A percentile compares a stretch with the other conserved stretches of the same genome.
These are phyloP conservation scores for Amanita exitialis DNA, from an alignment of 768 basidiomycete genomes.

Conservation along the genomic window DNA sequence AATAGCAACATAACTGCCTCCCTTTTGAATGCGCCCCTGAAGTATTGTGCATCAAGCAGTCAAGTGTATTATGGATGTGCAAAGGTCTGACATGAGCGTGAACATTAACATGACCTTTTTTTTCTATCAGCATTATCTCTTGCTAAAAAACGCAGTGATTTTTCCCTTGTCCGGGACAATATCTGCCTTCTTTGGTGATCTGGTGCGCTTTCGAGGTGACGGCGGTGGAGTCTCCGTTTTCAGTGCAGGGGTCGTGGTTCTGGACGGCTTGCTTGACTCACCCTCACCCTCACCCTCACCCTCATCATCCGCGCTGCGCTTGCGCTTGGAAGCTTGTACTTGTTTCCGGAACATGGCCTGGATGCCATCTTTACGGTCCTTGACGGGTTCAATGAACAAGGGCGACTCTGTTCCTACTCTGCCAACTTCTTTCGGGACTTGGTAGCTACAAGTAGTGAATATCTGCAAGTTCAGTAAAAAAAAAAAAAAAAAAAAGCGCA, in stretches of 20 bases:
- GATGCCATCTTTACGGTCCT: conserved; percentile 77
- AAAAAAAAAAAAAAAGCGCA: too few species aligned
- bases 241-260: neutral
- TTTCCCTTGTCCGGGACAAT: neutral
- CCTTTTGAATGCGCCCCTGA: too few species aligned
- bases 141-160: conserved; percentile 5
- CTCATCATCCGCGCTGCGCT: neutral
- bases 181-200: neutral
- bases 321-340: conserved; percentile 1
- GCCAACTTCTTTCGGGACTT: conserved; percentile 84
- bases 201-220: neutral
- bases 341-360: conserved; percentile 74
- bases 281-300: neutral
- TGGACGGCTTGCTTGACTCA: neutral
- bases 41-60: too few species aligned
- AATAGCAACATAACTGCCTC: too few species aligned
- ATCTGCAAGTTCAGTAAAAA: neutral
- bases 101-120: too few species aligned
- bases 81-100: too few species aligned
- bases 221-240: neutral
- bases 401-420: conserved; percentile 82
- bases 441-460: conserved; percentile 43
- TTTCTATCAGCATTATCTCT: neutral
- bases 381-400: conserved; percentile 72
- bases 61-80: neutral